phyloP scores from a whole-genome alignment of 2,329 filamentous ascomycete genomes.

The Metarhizium album region DNA sequence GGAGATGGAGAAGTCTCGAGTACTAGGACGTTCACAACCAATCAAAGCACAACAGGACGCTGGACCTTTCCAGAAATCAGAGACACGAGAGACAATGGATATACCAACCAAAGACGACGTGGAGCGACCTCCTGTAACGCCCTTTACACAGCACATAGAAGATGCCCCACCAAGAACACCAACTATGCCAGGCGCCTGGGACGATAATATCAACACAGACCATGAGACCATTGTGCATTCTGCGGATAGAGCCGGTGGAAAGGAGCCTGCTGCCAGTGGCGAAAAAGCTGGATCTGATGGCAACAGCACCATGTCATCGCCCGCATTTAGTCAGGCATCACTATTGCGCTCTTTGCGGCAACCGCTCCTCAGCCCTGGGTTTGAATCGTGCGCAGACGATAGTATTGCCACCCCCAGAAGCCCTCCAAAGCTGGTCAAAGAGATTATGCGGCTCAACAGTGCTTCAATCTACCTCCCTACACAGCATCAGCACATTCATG shows the following conservation, averaged over 20 bases:
- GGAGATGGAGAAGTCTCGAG: neutral
- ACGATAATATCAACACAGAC: conserved; percentile 13
- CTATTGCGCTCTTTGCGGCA: conserved; percentile 2
- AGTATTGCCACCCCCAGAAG: conserved; percentile 36
- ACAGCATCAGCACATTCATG: conserved; percentile 32
- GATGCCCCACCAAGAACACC: neutral
- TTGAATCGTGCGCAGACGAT: conserved; percentile 8
- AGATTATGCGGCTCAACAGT: conserved; percentile 37
- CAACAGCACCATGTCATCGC: conserved; percentile 18
- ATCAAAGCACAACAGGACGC: neutral
- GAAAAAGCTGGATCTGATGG: conserved; percentile 5
- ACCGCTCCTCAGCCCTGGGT: neutral
- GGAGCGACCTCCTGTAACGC: neutral
- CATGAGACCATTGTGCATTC: neutral
- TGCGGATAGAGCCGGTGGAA: neutral
- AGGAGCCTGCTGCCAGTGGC: neutral
- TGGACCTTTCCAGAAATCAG: neutral
- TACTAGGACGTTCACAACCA: neutral
- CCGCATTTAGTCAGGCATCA: conserved; percentile 17
- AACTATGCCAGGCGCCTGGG: conserved; percentile 44
- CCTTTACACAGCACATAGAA: neutral
- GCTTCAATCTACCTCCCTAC: conserved; percentile 47
- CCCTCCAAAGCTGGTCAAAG: conserved; percentile 43
- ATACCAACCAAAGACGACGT: neutral
- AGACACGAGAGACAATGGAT: neutral